Evolutionary conservation across 1,284 basidiomycete genomes (phyloP), one percentile per base, ranked within the genome.

Genomic region (Pascua guehoae): DNA sequence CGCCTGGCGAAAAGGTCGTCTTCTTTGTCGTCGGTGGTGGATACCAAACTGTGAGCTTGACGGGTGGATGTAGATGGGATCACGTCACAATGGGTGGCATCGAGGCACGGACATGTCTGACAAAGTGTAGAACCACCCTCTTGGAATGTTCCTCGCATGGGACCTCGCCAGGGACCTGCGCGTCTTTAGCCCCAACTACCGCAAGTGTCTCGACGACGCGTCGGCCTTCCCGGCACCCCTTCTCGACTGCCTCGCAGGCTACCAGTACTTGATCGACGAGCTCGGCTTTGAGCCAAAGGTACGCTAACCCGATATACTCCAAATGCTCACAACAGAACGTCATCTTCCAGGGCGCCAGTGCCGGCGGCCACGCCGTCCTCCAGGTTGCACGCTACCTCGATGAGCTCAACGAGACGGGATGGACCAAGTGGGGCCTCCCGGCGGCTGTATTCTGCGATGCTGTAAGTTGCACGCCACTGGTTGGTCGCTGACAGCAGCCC

Each of bases 1-100:
- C 37, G n/a, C 41, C 47, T 1, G 56, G 51, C 12, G 60, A 62
- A 41, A 53, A 56, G 41, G 49, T 40, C 2, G 41, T 62, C 24
- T 48, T 58, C 51, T 58, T 54, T 51, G 41, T 62, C 8, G 52
- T 58, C 15, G 60, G 60, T 14, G 60, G 60, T 4, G 60, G 56
- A 15, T 62, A 58, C 39, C 47, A 54, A 32, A 32, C 40, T 12
- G 41, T 32, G 24, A 32, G 24, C 24, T 32, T 32, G 4, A 7
- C 24, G 24, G 4, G 24, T 4, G 24, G 4, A 7, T 4, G 24
- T 32, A 7, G 24, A 32, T 32, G 24, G 24, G 7, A 32, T 32
- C 24, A 32, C 24, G 7, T 32, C 24, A n/a, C 24, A 3, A 32
- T 46, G 12, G 56, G 53, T 16, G 37, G 38, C 5, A 32, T 32